Percentiles rank a stretch among this genome's conserved stretches.
Evolutionary conservation across 805 yeast species (phyloP).

Genomic region (Lipomyces anomalus): DNA sequence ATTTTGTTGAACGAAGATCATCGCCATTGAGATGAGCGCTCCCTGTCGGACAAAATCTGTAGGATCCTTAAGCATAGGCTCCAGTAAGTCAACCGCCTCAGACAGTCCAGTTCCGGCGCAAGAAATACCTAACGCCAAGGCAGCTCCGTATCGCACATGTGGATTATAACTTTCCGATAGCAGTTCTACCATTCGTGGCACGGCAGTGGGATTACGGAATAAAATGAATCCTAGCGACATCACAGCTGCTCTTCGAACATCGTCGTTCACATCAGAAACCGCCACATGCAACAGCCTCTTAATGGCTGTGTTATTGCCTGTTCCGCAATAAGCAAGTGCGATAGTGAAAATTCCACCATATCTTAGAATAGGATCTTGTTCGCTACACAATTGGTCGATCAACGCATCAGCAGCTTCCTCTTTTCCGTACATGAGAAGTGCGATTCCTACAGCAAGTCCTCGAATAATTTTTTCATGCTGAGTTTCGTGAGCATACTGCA

Average conservation of each 20-base stretch:
- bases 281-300: constrained; percentile 84
- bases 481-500: constrained; percentile 87
- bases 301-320: constrained; percentile 84
- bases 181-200: constrained; percentile 90
- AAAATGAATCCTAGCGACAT: constrained; percentile 85
- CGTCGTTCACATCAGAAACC: constrained; percentile 93
- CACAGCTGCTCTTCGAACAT: constrained; percentile 94
- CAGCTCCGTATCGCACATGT: constrained; percentile 96
- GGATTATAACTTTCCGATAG: constrained; percentile 94
- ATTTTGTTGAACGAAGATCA: constrained; percentile 85
- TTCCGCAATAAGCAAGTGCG: constrained; percentile 95
- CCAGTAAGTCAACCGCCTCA: constrained; percentile 85
- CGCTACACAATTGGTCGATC: constrained; percentile 60
- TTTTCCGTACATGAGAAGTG: constrained; percentile 77
- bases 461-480: constrained; percentile 93
- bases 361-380: constrained; percentile 78
- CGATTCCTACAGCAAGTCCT: constrained; percentile 86
- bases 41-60: constrained; percentile 98
- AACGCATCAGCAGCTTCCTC: constrained; percentile 72
- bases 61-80: constrained; percentile 87
- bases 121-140: constrained; percentile 92
- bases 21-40: constrained; percentile 83
- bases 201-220: constrained; percentile 83
- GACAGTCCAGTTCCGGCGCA: constrained; percentile 91
- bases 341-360: constrained; percentile 94